Percentiles rank a stretch among this genome's conserved stretches.
Conservation (phyloP, 345 rosid species). For the Microcos paniculata region DNA sequence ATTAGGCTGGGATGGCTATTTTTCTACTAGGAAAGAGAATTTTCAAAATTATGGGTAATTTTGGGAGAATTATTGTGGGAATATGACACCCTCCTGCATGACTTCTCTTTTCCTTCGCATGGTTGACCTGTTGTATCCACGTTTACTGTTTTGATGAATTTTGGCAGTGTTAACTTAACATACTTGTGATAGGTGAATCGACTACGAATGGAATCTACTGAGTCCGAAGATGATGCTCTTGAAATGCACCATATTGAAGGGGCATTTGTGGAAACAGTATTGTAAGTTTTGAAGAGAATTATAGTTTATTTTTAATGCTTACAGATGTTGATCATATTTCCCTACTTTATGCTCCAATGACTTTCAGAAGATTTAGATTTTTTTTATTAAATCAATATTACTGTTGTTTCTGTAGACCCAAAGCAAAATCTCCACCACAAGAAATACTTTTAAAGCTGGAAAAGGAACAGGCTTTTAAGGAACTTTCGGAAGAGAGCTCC, state of each 20-base stretch:
- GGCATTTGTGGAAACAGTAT: conserved; percentile 72
- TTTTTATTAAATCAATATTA: background rate
- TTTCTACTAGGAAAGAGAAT: background rate
- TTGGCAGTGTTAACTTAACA: conserved; percentile 6
- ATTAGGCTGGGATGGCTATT: background rate
- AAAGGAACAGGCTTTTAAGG: conserved; percentile 63
- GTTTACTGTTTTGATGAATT: background rate
- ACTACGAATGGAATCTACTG: conserved; percentile 58
- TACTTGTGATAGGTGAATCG: conserved; percentile 58
- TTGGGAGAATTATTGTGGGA: background rate
- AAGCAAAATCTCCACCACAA: conserved; percentile 79
- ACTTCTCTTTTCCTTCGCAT: background rate
- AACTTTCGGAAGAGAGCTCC: conserved; percentile 67
- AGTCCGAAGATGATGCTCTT: conserved; percentile 55
- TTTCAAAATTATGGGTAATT: background rate
- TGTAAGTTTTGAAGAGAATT: conserved; percentile 49
- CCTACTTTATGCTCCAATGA: conserved; percentile 14
- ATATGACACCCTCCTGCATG: background rate
- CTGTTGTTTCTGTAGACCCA: conserved; percentile 53
- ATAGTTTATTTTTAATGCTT: conserved; percentile 9
- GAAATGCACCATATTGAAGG: conserved; percentile 87
- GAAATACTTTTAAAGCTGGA: conserved; percentile 78
- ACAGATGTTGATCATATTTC: conserved; percentile 9
- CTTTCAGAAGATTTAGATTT: background rate
- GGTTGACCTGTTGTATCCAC: background rate